phyloP scores from a whole-genome alignment of 345 rosid genomes.

The Brassica napus region DNA sequence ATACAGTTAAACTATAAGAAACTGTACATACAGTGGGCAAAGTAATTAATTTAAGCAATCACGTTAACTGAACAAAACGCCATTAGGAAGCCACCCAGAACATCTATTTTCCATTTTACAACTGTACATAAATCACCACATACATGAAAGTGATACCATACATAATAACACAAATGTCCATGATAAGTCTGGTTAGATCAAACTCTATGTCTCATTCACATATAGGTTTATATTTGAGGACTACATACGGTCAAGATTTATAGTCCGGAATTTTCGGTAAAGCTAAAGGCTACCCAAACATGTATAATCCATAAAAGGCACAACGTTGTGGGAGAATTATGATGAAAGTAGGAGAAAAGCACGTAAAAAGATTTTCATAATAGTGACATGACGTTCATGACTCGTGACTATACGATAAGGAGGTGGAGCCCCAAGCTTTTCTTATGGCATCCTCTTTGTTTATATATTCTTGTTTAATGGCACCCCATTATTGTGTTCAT shows the following conservation, averaged over 20 bases:
- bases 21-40: background rate
- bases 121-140: background rate
- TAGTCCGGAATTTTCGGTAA: constrained; percentile 22
- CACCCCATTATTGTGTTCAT: constrained; percentile 23
- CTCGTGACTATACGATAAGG: constrained; percentile 21
- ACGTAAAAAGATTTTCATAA: constrained; percentile 1
- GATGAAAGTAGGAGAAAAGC: constrained; percentile 15
- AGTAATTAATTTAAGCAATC: background rate
- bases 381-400: constrained; percentile 19
- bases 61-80: background rate
- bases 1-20: background rate
- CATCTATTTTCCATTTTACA: background rate
- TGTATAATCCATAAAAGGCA: constrained; percentile 12
- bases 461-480: constrained; percentile 1
- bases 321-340: constrained; percentile 4
- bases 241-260: background rate
- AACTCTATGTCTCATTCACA: background rate
- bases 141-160: background rate
- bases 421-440: constrained; percentile 28
- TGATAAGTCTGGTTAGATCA: background rate
- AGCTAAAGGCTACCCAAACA: constrained; percentile 3
- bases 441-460: background rate
- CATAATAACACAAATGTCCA: background rate
- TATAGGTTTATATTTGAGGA: background rate
- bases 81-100: background rate